phyloP scores from a whole-genome alignment of 192 early-diverging fungal genomes.

The Piromyces sp. region DNA sequence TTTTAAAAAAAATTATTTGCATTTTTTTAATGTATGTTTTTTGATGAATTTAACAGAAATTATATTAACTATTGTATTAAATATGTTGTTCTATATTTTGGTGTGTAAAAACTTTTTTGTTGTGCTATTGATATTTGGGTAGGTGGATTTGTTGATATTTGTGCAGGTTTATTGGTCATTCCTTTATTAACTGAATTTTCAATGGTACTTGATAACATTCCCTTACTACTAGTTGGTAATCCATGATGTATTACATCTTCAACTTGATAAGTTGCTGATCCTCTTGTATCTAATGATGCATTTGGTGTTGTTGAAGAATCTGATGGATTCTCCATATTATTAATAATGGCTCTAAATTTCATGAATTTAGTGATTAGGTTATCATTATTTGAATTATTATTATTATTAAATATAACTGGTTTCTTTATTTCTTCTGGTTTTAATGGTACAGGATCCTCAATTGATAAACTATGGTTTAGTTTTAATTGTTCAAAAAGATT shows the following conservation, averaged over 20 bases:
- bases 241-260: background rate
- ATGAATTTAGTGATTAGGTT: background rate
- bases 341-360: background rate
- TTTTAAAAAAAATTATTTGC: too few relatives aligned
- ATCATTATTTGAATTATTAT: background rate
- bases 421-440: background rate
- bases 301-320: background rate
- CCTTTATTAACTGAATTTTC: background rate
- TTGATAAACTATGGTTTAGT: background rate
- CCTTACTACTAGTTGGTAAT: background rate
- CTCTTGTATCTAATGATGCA: background rate
- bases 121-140: background rate
- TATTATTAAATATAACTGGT: background rate
- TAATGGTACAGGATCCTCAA: background rate
- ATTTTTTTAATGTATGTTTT: too few relatives aligned
- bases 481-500: background rate
- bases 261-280: background rate
- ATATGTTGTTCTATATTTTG: background rate
- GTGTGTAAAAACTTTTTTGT: background rate
- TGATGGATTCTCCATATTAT: background rate
- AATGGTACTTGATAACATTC: background rate
- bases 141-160: background rate
- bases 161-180: background rate
- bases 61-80: too few relatives aligned
- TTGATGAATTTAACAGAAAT: too few relatives aligned